These are phyloP conservation scores for Lactarius pseudohatsudake DNA, from an alignment of 768 basidiomycete species.

Conservation along the genomic window DNA sequence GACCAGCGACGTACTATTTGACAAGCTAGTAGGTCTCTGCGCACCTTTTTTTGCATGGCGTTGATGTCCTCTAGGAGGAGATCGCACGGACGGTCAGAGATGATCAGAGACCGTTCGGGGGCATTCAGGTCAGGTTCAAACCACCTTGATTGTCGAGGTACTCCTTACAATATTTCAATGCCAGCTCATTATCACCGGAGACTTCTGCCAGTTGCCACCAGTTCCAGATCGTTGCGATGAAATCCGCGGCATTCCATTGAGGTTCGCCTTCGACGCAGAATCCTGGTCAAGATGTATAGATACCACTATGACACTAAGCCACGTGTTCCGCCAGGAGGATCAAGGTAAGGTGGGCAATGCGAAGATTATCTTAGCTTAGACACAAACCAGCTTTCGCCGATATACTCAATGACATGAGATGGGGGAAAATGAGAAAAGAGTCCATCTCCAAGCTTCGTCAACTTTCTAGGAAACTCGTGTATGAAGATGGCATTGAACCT, in stretches of 20 bases:
- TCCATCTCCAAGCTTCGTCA: constrained; percentile 50
- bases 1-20: constrained; percentile 78
- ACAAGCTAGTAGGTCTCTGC: constrained; percentile 61
- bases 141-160: constrained; percentile 1
- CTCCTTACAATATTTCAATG: constrained; percentile 10
- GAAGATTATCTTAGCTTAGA: neutral
- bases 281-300: constrained; percentile 69
- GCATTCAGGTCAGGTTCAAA: constrained; percentile 63
- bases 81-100: constrained; percentile 61
- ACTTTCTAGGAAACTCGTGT: constrained; percentile 57
- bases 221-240: constrained; percentile 55
- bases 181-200: constrained; percentile 82
- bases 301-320: constrained; percentile 53
- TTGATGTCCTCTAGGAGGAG: constrained; percentile 45
- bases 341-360: constrained; percentile 45
- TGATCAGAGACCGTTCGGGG: constrained; percentile 67
- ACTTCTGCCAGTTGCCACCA: constrained; percentile 91
- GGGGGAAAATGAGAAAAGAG: constrained; percentile 54
- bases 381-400: constrained; percentile 55
- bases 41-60: neutral
- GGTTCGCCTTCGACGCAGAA: constrained; percentile 78
- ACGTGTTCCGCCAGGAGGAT: constrained; percentile 88
- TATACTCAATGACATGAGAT: constrained; percentile 87
- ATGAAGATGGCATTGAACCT: constrained; percentile 74
- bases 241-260: constrained; percentile 41